Evolutionary conservation across 2,329 filamentous ascomycete genomes (phyloP), one percentile per base, ranked within the genome.

Genomic region (Hypoxylon sp.): DNA sequence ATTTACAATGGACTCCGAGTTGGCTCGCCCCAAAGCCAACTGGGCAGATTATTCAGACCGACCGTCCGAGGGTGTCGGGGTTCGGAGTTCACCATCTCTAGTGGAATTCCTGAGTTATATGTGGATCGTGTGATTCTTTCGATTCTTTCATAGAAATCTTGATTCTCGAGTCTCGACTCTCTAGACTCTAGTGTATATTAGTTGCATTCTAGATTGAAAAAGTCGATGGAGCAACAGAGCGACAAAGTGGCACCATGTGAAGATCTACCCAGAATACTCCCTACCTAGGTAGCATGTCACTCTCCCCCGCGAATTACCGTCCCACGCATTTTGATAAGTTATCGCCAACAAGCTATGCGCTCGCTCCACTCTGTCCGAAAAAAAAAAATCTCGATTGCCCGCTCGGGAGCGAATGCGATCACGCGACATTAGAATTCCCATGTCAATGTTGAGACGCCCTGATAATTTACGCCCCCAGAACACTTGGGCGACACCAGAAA

Each of bases 171-270:
- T 61, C 55, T 59, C 50, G 33, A 48, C 29, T 37, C 17, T 31
- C 29, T 31, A 6, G 29, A 31, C 29, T 8, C 29, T 31, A 31
- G 5, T 22, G 19, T 48, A 44, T 24, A n/a, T n/a, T n/a, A 14
- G 55, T 65, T n/a, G 48, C 44, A 59, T 60, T 59, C 13, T 59
- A 47, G 47, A 29, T 17, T 39, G 33, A 35, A 37, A 22, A 44
- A 29, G 29, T n/a, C 31, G n/a, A 65, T 52, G 44, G 48, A 57
- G 56, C 51, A 50, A 56, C 24, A 39, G 19, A 44, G 53, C 14
- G 35, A 19, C 47, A 56, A 55, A 54, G 68, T 70, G 68, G 65
- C 58, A 52, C 68, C 68, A 70, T 63, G 66, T 55, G 65, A 70
- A 66, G 62, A 70, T 70, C 62, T 66, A 54, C 52, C 62, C 62